phyloP scores from a whole-genome alignment of 352 stramenopile species.

The Aphanomyces euteiches region DNA sequence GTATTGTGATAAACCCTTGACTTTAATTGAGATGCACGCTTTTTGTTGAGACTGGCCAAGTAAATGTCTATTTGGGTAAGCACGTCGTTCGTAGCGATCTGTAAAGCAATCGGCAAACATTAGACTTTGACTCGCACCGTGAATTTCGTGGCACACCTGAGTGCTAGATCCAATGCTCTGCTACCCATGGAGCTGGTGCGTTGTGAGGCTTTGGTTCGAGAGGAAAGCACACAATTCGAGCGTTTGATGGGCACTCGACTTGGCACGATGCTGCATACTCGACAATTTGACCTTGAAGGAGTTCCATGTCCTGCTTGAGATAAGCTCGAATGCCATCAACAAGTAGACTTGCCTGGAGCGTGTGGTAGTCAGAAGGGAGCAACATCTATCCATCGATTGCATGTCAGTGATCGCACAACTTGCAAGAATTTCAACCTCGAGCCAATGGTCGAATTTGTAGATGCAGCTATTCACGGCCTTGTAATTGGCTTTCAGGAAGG shows the following conservation, averaged over 20 bases:
- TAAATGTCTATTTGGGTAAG: no score
- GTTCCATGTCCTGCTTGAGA: conserved; percentile 35
- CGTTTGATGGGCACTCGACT: conserved; percentile 32
- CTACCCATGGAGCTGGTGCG: conserved; percentile 46
- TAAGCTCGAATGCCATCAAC: neutral
- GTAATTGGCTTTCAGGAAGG: conserved; percentile 45
- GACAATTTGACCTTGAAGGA: conserved; percentile 50
- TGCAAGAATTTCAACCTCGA: conserved; percentile 44
- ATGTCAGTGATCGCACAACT: neutral
- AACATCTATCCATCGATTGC: conserved; percentile 2
- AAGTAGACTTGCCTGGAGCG: neutral
- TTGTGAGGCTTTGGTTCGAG: conserved; percentile 72
- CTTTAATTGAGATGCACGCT: no score
- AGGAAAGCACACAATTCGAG: conserved; percentile 75
- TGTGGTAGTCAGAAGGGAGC: neutral
- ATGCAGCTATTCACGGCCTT: conserved; percentile 45
- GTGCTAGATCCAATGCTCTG: conserved; percentile 40
- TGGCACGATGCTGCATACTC: conserved; percentile 52
- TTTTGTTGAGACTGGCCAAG: no score
- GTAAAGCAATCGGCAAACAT: no score
- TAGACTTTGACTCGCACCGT: no score
- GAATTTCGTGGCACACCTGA: no score
- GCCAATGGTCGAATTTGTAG: conserved; percentile 87
- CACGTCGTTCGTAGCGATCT: no score
- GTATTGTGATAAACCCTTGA: neutral